Percentiles rank a stretch among this genome's conserved stretches.
phyloP scores from a whole-genome alignment of 768 basidiomycete genomes.

The Exidia glandulosa region DNA sequence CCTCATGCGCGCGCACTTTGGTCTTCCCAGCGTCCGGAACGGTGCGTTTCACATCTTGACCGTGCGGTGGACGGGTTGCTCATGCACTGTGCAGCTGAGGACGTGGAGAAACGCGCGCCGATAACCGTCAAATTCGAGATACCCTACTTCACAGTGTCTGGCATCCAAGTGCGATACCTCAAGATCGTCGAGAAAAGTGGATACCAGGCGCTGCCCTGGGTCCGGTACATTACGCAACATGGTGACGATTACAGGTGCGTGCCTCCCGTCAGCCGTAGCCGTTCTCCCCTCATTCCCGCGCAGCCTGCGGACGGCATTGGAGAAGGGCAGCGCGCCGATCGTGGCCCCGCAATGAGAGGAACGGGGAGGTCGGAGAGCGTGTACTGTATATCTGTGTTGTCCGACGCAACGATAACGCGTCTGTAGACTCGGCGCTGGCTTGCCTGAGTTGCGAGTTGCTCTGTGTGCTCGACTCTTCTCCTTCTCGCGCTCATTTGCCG shows the following conservation, averaged over 20 bases:
- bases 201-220: conserved; percentile 94
- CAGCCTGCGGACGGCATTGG: conserved; percentile 62
- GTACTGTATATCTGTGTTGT: neutral
- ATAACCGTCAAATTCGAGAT: conserved; percentile 98
- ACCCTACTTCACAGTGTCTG: conserved; percentile 96
- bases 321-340: conserved; percentile 62
- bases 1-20: conserved; percentile 97
- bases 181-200: conserved; percentile 99
- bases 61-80: neutral
- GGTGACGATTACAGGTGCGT: conserved; percentile 82
- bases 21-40: conserved; percentile 83
- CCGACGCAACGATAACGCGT: neutral
- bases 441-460: too few relatives aligned
- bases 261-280: neutral
- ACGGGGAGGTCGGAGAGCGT: neutral
- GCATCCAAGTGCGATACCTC: conserved; percentile 94
- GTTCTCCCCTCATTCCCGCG: neutral
- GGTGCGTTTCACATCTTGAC: conserved; percentile 41
- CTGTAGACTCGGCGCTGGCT: neutral
- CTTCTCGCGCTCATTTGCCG: neutral
- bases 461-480: neutral
- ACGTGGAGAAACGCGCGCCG: conserved; percentile 81
- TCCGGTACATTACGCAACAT: conserved; percentile 86
- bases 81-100: conserved; percentile 40
- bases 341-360: conserved; percentile 15